A percentile compares a stretch with the other conserved stretches of the same genome.
Conservation (phyloP, 2,329 filamentous ascomycete species). For the Ambrosiella xylebori region DNA sequence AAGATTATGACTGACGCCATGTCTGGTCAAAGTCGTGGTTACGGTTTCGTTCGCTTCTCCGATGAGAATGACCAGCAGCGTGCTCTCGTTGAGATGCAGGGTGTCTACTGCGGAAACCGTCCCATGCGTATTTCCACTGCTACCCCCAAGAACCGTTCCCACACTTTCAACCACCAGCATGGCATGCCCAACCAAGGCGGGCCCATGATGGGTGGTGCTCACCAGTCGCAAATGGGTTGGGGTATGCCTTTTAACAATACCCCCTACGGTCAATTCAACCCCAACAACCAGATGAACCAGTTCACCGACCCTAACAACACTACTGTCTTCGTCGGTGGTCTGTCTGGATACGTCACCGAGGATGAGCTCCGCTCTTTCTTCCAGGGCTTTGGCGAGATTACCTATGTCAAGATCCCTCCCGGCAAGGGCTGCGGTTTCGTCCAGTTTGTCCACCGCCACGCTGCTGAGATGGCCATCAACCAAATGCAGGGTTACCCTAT, state of each 20-base stretch:
- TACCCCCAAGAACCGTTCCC: slow-evolving; percentile 73
- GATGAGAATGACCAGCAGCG: slow-evolving; percentile 93
- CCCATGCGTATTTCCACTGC: slow-evolving; percentile 98
- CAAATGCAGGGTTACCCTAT: slow-evolving; percentile 99
- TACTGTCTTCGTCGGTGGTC: slow-evolving; percentile 91
- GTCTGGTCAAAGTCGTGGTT: slow-evolving; percentile 91
- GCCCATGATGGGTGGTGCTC: slow-evolving; percentile 30
- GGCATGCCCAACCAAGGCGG: slow-evolving; percentile 24
- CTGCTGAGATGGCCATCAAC: slow-evolving; percentile 99
- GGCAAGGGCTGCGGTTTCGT: slow-evolving; percentile 99
- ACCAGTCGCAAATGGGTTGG: slow-evolving; percentile 29
- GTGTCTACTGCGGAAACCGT: slow-evolving; percentile 94
- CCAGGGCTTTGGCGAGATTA: slow-evolving; percentile 98
- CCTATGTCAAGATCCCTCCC: slow-evolving; percentile 98
- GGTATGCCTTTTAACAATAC: slow-evolving; percentile 16
- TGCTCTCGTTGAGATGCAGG: slow-evolving; percentile 94
- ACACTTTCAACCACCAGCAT: slow-evolving; percentile 23
- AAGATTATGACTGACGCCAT: slow-evolving; percentile 99
- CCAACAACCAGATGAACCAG: slow-evolving; percentile 68
- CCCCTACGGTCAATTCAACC: slow-evolving; percentile 27
- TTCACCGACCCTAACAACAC: slow-evolving; percentile 99
- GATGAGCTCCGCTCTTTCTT: slow-evolving; percentile 99
- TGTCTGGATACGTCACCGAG: slow-evolving; percentile 96
- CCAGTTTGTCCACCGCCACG: slow-evolving; percentile 96
- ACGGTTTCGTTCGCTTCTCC: slow-evolving; percentile 94